A percentile compares a stretch with the other conserved stretches of the same genome.
These are phyloP conservation scores for Citrus cavaleriei DNA, from an alignment of 345 rosid genomes.

Conservation along the genomic window DNA sequence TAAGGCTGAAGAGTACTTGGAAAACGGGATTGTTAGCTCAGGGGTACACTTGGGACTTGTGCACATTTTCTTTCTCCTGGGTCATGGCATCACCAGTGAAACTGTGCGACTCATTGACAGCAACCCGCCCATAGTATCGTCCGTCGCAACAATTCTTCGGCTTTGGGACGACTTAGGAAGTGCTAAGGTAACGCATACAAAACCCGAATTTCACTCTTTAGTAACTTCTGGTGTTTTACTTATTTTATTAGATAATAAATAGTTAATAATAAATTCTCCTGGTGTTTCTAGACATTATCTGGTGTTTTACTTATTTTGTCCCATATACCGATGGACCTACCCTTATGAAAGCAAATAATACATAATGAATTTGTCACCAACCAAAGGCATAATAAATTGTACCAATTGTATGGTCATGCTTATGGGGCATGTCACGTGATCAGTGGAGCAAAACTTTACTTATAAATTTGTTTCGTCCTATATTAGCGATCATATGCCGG, in stretches of 20 bases:
- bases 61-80: constrained; percentile 50
- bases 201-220: not conserved
- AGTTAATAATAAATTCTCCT: too few species aligned
- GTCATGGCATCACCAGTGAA: constrained; percentile 28
- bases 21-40: constrained; percentile 55
- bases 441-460: too few species aligned
- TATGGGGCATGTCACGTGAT: too few species aligned
- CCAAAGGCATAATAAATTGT: too few species aligned
- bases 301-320: not conserved
- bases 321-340: too few species aligned
- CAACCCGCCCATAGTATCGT: constrained; percentile 31
- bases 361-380: too few species aligned
- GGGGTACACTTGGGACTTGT: constrained; percentile 45
- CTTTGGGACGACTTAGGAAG: constrained; percentile 67
- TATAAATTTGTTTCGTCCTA: too few species aligned
- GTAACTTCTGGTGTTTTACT: not conserved
- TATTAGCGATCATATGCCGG: too few species aligned
- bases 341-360: too few species aligned
- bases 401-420: too few species aligned
- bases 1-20: constrained; percentile 41
- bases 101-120: constrained; percentile 30
- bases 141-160: constrained; percentile 46
- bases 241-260: too few species aligned
- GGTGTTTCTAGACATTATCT: too few species aligned
- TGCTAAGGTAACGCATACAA: constrained; percentile 32